phyloP scores from a whole-genome alignment of 306 rosid genomes.

The Prunus mira region DNA sequence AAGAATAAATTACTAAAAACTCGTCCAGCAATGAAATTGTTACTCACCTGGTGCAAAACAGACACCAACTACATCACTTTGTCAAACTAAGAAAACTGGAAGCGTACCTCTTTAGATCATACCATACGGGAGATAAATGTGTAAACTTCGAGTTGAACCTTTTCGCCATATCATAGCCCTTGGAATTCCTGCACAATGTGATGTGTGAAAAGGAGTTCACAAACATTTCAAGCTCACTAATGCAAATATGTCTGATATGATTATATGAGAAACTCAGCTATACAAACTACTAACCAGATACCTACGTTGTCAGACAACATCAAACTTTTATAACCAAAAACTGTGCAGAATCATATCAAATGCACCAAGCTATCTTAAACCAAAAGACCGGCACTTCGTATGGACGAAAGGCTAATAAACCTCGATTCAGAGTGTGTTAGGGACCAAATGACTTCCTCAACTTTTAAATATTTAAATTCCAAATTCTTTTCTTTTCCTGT shows the following conservation, averaged over 20 bases:
- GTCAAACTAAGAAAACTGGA: slow-evolving; percentile 6
- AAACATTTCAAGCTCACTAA: background rate
- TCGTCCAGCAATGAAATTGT: background rate
- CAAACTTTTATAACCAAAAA: slow-evolving; percentile 1
- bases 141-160: slow-evolving; percentile 84
- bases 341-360: background rate
- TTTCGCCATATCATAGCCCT: slow-evolving; percentile 84
- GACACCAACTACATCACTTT: slow-evolving; percentile 15
- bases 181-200: slow-evolving; percentile 73
- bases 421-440: background rate
- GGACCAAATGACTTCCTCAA: background rate
- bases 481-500: background rate
- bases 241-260: background rate
- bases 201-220: slow-evolving; percentile 1
- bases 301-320: background rate
- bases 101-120: slow-evolving; percentile 82
- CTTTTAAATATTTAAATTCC: background rate
- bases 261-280: background rate
- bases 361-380: background rate
- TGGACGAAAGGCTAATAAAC: background rate
- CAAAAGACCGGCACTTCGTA: background rate
- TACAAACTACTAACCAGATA: background rate
- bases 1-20: slow-evolving; percentile 10
- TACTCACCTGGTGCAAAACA: background rate
- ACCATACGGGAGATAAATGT: slow-evolving; percentile 96